Conservation (phyloP, 176 grass and related monocot species). For the Paspalum vaginatum region DNA sequence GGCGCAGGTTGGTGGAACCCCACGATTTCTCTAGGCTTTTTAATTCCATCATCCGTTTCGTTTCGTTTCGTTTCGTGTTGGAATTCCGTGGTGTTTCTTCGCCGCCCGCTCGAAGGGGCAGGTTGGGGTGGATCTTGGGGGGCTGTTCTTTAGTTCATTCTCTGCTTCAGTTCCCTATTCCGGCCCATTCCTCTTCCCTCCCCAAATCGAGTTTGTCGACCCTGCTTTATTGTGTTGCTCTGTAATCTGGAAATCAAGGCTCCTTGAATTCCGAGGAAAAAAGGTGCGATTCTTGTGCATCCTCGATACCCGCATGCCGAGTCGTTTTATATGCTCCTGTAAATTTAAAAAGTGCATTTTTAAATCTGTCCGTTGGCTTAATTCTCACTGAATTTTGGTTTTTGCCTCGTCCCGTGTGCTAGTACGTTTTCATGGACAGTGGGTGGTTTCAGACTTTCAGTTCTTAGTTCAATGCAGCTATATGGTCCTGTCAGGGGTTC, state of each 20-base stretch:
- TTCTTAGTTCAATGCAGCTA: not conserved
- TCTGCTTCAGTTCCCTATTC: not conserved
- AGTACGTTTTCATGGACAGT: not conserved
- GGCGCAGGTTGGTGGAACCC: not conserved
- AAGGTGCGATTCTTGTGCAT: slow-evolving; percentile 9
- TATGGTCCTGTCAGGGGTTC: not conserved
- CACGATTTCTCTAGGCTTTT: slow-evolving; percentile 22
- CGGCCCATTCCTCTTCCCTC: not conserved
- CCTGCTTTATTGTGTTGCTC: not conserved
- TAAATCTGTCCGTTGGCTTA: not conserved
- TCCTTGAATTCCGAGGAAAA: not conserved
- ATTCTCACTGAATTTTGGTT: too few relatives aligned
- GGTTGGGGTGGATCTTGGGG: slow-evolving; percentile 23
- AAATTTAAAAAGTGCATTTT: not conserved
- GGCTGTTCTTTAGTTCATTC: not conserved
- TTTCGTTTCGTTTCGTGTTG: slow-evolving; percentile 19
- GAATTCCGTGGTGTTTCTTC: slow-evolving; percentile 21
- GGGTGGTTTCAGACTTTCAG: not conserved
- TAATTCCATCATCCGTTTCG: not conserved
- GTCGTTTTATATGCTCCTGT: not conserved
- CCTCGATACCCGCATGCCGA: not conserved
- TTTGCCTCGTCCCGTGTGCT: not conserved
- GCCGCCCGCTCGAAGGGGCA: not conserved
- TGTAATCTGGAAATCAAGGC: not conserved
- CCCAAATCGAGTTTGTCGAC: not conserved